Base-by-base conservation (phyloP, 208 protist species). In the Phytomonas francai region DNA sequence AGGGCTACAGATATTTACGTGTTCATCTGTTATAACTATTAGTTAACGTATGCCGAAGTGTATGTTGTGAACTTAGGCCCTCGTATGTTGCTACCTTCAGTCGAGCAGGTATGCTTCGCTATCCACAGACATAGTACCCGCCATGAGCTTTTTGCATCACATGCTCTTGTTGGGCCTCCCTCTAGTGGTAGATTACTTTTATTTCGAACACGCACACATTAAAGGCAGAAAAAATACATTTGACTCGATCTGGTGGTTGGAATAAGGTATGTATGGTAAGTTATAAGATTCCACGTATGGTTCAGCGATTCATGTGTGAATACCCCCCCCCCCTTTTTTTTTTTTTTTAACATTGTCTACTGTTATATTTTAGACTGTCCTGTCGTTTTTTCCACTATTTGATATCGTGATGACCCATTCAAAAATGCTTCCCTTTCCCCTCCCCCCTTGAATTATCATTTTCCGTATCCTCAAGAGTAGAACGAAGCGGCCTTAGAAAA, bases 51-150 rank as follows among this genome's bases (percentile, higher is more conserved):
- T 45, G 39, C 19, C 2, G 19, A 45, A 3, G 39, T 2, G 8
- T 45, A 45, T 45, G 39, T 45, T 45, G 2, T 11, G 8, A 2
- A 16, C 39, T 22, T 45, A 45, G 39, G 8, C 11, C 39, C 39
- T 16, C 39, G 0, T 45, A 45, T 45, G 9, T 45, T 45, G 1
- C 39, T 11, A 45, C 39, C 11, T 45, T 45, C 6, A 45, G 19
- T 45, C 39, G 19, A 11, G 39, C 19, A 45, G 39, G 34, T 22
- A 11, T 45, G 9, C 39, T 45, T 45, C 39, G 27, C 8, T 34
- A 54, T 71, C 82, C 82, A 84, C 79, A 80, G 74, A 88, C 83
- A 88, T 88, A 88, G 83, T 88, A 88, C 83, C 83, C 83, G 56
- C 66, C 79, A 80, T 75, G 59, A 70, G 75, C 71, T 70, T 80